These are phyloP conservation scores for Daldinia grandis DNA, from an alignment of 495 filamentous ascomycete genomes.

Conservation along the genomic window DNA sequence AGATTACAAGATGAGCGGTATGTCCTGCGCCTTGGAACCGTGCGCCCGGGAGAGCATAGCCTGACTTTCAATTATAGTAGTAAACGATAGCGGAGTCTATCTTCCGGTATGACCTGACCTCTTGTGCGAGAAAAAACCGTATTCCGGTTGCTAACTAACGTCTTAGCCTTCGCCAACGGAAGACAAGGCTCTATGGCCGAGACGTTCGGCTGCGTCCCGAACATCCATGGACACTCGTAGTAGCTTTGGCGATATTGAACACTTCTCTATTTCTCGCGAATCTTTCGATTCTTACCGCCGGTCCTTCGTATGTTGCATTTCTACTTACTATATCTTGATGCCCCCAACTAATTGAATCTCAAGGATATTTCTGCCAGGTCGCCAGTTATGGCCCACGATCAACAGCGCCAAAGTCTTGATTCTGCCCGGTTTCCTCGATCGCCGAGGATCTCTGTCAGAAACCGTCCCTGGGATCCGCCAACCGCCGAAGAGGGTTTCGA, in stretches of 20 bases:
- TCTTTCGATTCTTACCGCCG: constrained; percentile 97
- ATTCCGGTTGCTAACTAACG: constrained; percentile 16
- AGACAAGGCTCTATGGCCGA: constrained; percentile 84
- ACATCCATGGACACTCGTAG: constrained; percentile 73
- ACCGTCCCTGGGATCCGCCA: constrained; percentile 61
- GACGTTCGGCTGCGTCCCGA: constrained; percentile 70
- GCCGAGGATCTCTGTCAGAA: constrained; percentile 61
- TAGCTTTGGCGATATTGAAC: constrained; percentile 82
- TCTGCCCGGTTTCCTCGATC: constrained; percentile 66
- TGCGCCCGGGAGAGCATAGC: constrained; percentile 8
- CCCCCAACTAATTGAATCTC: constrained; percentile 25
- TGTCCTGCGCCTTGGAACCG: constrained; percentile 38
- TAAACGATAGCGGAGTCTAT: constrained; percentile 96
- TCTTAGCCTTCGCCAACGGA: constrained; percentile 87
- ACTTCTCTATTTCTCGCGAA: constrained; percentile 95
- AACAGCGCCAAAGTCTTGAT: constrained; percentile 81
- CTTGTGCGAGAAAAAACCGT: background rate
- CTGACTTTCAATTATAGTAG: constrained; percentile 66
- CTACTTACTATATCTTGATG: constrained; percentile 6
- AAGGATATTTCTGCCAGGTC: constrained; percentile 95
- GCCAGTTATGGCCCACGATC: constrained; percentile 69
- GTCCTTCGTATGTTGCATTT: constrained; percentile 77
- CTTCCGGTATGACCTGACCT: constrained; percentile 72
- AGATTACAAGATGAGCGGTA: constrained; percentile 88
- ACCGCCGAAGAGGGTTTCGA: constrained; percentile 85